Evolutionary conservation across 805 yeast species (phyloP).

Genomic region (Pichia insulana): DNA sequence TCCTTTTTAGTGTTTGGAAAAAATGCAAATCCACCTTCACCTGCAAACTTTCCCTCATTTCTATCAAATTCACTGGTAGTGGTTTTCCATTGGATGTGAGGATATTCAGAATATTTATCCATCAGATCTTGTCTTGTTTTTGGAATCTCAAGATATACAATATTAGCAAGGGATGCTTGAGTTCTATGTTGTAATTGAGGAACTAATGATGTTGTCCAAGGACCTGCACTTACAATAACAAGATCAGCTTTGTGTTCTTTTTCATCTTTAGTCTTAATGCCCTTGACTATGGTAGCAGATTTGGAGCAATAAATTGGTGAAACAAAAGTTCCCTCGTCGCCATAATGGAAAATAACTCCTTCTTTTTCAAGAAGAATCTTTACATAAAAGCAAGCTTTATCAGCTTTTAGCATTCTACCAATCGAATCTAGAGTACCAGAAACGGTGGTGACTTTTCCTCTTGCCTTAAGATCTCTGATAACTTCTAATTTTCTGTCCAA

Average conservation of each 20-base stretch:
- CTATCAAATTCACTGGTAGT: constrained; percentile 12
- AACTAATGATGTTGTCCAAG: constrained; percentile 17
- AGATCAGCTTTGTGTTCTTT: constrained; percentile 13
- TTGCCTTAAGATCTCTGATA: constrained; percentile 8
- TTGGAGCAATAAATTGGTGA: constrained; percentile 3
- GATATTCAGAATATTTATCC: constrained; percentile 19
- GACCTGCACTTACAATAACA: constrained; percentile 17
- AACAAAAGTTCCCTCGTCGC: constrained; percentile 13
- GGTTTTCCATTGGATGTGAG: constrained; percentile 15
- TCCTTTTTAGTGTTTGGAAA: constrained; percentile 14
- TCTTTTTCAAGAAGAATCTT: constrained; percentile 11
- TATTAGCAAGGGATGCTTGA: constrained; percentile 18
- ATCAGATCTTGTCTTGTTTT: constrained; percentile 17
- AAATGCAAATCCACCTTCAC: constrained; percentile 16
- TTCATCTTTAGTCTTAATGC: constrained; percentile 22
- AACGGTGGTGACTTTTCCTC: constrained; percentile 5
- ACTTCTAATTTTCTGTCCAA: constrained; percentile 11
- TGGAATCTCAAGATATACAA: constrained; percentile 17
- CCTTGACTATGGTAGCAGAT: constrained; percentile 9
- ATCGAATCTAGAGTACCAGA: constrained; percentile 15
- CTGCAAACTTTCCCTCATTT: constrained; percentile 7
- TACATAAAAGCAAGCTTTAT: constrained; percentile 14
- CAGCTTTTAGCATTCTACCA: constrained; percentile 17
- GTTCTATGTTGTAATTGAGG: constrained; percentile 12
- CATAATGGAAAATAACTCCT: constrained; percentile 17